These are phyloP conservation scores for Pleurotus tuber-regium DNA, from an alignment of 768 basidiomycete species.

Conservation along the genomic window DNA sequence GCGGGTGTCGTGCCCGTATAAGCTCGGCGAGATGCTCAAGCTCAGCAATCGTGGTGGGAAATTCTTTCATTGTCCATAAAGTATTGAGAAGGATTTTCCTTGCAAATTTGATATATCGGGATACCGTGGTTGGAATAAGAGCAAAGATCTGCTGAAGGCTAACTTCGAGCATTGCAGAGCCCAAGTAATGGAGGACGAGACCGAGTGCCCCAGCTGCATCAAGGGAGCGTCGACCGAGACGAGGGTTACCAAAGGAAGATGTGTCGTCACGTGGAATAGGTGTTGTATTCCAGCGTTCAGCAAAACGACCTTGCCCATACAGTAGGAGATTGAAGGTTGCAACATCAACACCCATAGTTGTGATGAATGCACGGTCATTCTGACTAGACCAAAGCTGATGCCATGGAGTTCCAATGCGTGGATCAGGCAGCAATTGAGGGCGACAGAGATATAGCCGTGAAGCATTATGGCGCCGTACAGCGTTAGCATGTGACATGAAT, in stretches of 20 bases:
- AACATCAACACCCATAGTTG: constrained; percentile 41
- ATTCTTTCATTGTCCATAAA: constrained; percentile 27
- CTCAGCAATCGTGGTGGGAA: constrained; percentile 23
- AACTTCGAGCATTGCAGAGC: constrained; percentile 39
- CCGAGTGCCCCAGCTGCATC: constrained; percentile 41
- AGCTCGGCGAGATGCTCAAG: constrained; percentile 24
- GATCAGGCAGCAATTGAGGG: constrained; percentile 31
- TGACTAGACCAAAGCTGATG: constrained; percentile 26
- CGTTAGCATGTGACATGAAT: not conserved
- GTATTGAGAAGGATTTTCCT: constrained; percentile 27
- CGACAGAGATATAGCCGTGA: constrained; percentile 27
- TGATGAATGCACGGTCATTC: constrained; percentile 40
- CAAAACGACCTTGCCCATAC: constrained; percentile 26
- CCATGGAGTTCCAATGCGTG: constrained; percentile 33
- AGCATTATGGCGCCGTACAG: not conserved
- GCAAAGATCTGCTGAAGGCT: constrained; percentile 44
- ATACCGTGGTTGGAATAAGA: constrained; percentile 33
- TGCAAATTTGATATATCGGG: constrained; percentile 34
- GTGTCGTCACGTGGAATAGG: constrained; percentile 32
- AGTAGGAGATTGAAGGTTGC: constrained; percentile 34
- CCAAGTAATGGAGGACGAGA: constrained; percentile 38
- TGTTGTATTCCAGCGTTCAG: constrained; percentile 17
- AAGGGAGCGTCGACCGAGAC: constrained; percentile 26
- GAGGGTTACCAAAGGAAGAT: constrained; percentile 18
- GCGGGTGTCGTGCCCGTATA: constrained; percentile 27